Percentiles rank a stretch among this genome's conserved stretches.
phyloP scores from a whole-genome alignment of 139 green algal genomes.

The Limnomonas spitsbergensis region DNA sequence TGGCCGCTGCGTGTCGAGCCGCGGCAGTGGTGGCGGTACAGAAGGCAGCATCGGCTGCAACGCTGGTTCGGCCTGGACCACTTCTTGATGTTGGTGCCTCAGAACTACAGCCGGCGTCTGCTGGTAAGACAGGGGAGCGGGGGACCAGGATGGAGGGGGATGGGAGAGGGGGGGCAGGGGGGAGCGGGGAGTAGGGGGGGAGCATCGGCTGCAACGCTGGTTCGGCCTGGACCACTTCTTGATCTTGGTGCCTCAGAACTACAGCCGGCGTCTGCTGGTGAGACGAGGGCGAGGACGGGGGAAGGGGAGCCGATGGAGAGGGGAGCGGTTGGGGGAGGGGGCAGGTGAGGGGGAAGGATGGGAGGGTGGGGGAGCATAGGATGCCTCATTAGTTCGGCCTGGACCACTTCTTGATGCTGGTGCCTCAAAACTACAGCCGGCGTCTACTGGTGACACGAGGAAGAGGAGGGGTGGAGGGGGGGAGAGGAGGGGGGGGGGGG shows the following conservation, averaged over 20 bases:
- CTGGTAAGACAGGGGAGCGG: slow-evolving; percentile 40
- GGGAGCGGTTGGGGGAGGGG: too few species aligned
- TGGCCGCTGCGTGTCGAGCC: background rate
- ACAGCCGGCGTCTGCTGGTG: slow-evolving; percentile 63
- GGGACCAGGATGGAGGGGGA: too few species aligned
- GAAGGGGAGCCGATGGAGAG: too few species aligned
- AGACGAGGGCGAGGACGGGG: too few species aligned
- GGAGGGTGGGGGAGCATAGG: slow-evolving; percentile 38
- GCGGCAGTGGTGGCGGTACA: slow-evolving; percentile 27
- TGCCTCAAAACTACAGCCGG: slow-evolving; percentile 64
- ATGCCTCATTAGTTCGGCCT: slow-evolving; percentile 76
- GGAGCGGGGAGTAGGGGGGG: slow-evolving; percentile 23
- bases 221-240: slow-evolving; percentile 63
- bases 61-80: slow-evolving; percentile 67
- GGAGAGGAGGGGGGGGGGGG: too few species aligned
- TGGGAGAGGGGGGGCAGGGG: too few species aligned
- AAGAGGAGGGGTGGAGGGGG: too few species aligned
- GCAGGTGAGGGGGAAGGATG: slow-evolving; percentile 20
- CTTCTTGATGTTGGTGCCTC: slow-evolving; percentile 64
- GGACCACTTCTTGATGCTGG: slow-evolving; percentile 58
- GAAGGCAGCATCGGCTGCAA: slow-evolving; percentile 58
- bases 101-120: slow-evolving; percentile 65
- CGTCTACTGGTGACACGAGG: slow-evolving; percentile 65
- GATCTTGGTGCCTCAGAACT: slow-evolving; percentile 63
- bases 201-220: slow-evolving; percentile 73